A percentile compares a stretch with the other conserved stretches of the same genome.
These are phyloP conservation scores for Tagetes erecta DNA, from an alignment of 129 eudicot genomes.

Conservation along the genomic window DNA sequence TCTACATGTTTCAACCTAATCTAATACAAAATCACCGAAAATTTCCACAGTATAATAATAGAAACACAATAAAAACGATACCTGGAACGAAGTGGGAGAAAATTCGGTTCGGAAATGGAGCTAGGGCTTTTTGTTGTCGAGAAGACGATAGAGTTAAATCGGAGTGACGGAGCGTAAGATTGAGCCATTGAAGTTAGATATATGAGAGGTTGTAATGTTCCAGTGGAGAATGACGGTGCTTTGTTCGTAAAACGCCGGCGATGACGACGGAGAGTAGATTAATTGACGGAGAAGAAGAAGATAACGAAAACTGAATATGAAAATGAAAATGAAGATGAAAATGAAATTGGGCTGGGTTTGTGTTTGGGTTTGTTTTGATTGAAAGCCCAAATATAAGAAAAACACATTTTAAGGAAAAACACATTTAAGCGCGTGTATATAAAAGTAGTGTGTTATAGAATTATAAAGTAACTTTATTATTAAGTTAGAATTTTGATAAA, in stretches of 20 bases:
- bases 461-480: too few relatives aligned
- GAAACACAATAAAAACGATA: conserved; percentile 5
- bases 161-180: conserved; percentile 51
- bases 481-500: too few relatives aligned
- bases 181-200: conserved; percentile 50
- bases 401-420: too few relatives aligned
- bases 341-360: background rate
- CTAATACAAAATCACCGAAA: background rate
- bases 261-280: conserved; percentile 29
- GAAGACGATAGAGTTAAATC: conserved; percentile 43
- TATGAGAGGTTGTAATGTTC: background rate
- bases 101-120: conserved; percentile 24
- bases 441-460: too few relatives aligned
- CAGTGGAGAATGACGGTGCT: conserved; percentile 24
- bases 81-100: conserved; percentile 56
- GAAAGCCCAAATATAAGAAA: conserved; percentile 1
- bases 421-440: too few relatives aligned
- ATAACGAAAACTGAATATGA: too few relatives aligned
- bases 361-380: conserved; percentile 13
- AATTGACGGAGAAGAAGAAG: background rate
- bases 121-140: conserved; percentile 44
- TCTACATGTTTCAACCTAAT: background rate
- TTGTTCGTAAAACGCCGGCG: conserved; percentile 33
- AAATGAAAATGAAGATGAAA: too few relatives aligned
- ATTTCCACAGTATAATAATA: background rate